Evolutionary conservation across 768 basidiomycete genomes (phyloP), one percentile per base, ranked within the genome.

Genomic region (Lactarius psammicola): DNA sequence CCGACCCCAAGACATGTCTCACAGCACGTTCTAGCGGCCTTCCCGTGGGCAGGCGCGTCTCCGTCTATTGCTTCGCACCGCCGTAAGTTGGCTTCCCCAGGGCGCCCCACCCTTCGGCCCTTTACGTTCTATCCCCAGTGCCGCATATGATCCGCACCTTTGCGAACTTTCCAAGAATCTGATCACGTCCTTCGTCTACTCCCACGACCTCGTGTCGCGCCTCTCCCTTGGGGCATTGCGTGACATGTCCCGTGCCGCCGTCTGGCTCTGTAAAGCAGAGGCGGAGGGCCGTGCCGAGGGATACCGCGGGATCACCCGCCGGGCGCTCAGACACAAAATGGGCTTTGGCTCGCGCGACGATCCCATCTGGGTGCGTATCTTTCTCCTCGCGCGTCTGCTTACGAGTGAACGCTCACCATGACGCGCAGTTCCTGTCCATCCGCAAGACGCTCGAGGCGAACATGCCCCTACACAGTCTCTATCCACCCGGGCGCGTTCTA

Each of bases 371-470:
- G 67, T 68, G 54, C 28, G 65, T 55, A 7, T n/a, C 15, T 40
- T 46, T 17, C 56, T 5, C 17, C 18, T 15, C 42, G n/a, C 6
- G 40, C 26, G 18, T 67, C 58, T 40, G 26, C n/a, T 63, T 40
- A 53, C 42, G 53, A 18, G 38, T n/a, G 26, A n/a, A 46, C 20
- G 18, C 28, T 38, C 51, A 58, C 38, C 9, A 30, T 20, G 7
- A 36, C 26, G 2, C 26, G 30, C 62, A 93, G 92, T 91, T 94
- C 71, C 78, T 93, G 44, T 84, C 90, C 0, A 83, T 89, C 64
- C 85, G 92, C 54, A 93, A 90, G 79, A 92, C 91, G 3, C 81
- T 94, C 0, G 90, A 93, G 74, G 91, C 90, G 54, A 92, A 90
- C 65, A 93, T 94, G 91, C 74, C 85, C 57, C 84, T 81, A 78